Evolutionary conservation across 164 flowering plant genomes (phyloP).

Genomic region (Umbellularia californica): DNA sequence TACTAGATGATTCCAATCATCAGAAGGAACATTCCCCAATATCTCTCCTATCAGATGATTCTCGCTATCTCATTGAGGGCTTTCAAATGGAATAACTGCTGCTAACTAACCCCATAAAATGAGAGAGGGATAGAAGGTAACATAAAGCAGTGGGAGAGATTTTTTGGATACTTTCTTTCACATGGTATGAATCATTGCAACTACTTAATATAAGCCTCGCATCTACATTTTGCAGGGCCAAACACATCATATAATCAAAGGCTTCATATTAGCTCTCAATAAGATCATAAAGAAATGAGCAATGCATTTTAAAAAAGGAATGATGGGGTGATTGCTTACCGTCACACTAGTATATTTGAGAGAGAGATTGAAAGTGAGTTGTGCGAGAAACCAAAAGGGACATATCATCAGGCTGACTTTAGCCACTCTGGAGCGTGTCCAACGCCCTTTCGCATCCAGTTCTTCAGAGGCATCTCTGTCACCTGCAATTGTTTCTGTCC

Average conservation of each 20-base stretch:
- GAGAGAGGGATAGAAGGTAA: background rate
- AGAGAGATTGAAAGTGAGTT: conserved; percentile 83
- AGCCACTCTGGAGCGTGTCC: conserved; percentile 79
- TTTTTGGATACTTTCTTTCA: background rate
- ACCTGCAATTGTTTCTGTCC: background rate
- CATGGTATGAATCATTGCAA: background rate
- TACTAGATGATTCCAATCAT: background rate
- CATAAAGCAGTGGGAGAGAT: background rate
- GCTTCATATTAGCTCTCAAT: background rate
- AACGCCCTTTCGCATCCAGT: conserved; percentile 83
- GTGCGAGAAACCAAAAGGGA: conserved; percentile 95
- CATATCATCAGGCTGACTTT: conserved; percentile 76
- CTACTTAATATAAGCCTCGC: background rate
- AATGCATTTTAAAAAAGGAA: background rate
- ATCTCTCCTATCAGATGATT: background rate
- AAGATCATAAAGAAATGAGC: background rate
- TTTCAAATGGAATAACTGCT: background rate
- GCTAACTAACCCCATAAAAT: background rate
- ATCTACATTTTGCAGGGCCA: background rate
- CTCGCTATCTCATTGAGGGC: background rate
- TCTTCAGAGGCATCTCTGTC: conserved; percentile 17
- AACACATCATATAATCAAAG: background rate
- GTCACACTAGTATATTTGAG: conserved; percentile 97
- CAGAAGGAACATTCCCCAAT: background rate
- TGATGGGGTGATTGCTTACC: conserved; percentile 35